Conservation (phyloP, 108 stramenopile genomes). For the Conticribra weissflogii region DNA sequence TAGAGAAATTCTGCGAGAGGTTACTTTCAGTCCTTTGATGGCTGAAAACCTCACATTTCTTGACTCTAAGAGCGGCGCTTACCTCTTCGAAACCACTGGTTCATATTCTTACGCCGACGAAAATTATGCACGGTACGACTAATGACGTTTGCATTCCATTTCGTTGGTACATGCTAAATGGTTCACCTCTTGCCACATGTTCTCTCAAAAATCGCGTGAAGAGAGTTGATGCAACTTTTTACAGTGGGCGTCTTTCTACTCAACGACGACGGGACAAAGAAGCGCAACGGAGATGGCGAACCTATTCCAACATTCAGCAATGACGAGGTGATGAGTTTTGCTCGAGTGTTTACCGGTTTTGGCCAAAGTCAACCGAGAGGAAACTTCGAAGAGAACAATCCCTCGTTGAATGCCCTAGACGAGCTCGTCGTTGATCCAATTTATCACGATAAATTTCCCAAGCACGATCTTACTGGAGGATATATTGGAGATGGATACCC, state of each 20-base stretch:
- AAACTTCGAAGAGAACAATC: slow-evolving; percentile 47
- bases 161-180: too few relatives aligned
- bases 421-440: slow-evolving; percentile 59
- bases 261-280: slow-evolving; percentile 48
- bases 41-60: slow-evolving; percentile 64
- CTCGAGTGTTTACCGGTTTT: slow-evolving; percentile 71
- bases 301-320: slow-evolving; percentile 49
- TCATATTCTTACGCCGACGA: slow-evolving; percentile 57
- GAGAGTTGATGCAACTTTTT: slow-evolving; percentile 62
- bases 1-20: slow-evolving; percentile 69
- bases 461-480: slow-evolving; percentile 55
- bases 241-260: slow-evolving; percentile 50
- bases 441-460: slow-evolving; percentile 62
- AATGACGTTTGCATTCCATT: too few relatives aligned
- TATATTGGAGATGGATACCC: slow-evolving; percentile 76
- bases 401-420: slow-evolving; percentile 43
- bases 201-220: too few relatives aligned
- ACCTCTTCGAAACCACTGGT: slow-evolving; percentile 44
- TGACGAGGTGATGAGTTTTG: slow-evolving; percentile 60
- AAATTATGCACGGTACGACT: slow-evolving; percentile 59
- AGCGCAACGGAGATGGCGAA: slow-evolving; percentile 39
- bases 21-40: slow-evolving; percentile 73
- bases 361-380: slow-evolving; percentile 42
- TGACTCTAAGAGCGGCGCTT: slow-evolving; percentile 47
- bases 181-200: too few relatives aligned